Evolutionary conservation across 1,139 yeast species (phyloP), one percentile per base, ranked within the genome.

Genomic region (Saccharomyces hybrid): DNA sequence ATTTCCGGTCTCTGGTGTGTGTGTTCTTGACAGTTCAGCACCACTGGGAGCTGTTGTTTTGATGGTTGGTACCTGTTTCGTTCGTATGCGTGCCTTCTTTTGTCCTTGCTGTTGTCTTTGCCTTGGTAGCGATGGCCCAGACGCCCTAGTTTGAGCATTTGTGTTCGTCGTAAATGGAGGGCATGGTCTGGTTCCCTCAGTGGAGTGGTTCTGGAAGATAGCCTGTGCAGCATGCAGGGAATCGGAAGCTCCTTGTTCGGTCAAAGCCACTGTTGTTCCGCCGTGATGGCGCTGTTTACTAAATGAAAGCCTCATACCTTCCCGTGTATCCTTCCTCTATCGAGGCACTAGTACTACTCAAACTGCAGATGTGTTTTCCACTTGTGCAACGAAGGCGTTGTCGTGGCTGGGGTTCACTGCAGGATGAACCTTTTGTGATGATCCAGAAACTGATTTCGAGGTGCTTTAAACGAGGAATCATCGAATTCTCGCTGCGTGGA

Each of bases 161-260:
- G 51, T 24, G 16, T 53, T 53, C n/a, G 54, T 49, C 7, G 31
- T 14, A 29, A 19, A 19, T 38, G 44, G 26, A 19, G 44, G 44
- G 12, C 24, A 38, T 11, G 44, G 44, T 4, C 44, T 38, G 24
- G n/a, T 38, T 12, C 11, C 44, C 28, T 38, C 34, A 24, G 49
- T 57, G 16, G 58, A 44, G 50, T 60, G 63, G 32, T 56, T 58
- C 29, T 59, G 60, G 41, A 60, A 60, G 27, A 60, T 60, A 9
- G 58, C 56, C 29, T 59, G 61, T 2, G 63, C 63, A 29, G 63
- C 63, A 38, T 55, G 55, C 47, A 60, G 49, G 2, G 63, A 60
- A 38, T 60, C 61, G 16, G 47, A 55, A 54, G 54, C 55, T 11
- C 57, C 54, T 38, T 52, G 53, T 38, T 55, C 58, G 19, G 58